A percentile compares a stretch with the other conserved stretches of the same genome.
These are phyloP conservation scores for Lithohypha guttulata DNA, from an alignment of 2,329 filamentous ascomycete genomes.

Conservation along the genomic window DNA sequence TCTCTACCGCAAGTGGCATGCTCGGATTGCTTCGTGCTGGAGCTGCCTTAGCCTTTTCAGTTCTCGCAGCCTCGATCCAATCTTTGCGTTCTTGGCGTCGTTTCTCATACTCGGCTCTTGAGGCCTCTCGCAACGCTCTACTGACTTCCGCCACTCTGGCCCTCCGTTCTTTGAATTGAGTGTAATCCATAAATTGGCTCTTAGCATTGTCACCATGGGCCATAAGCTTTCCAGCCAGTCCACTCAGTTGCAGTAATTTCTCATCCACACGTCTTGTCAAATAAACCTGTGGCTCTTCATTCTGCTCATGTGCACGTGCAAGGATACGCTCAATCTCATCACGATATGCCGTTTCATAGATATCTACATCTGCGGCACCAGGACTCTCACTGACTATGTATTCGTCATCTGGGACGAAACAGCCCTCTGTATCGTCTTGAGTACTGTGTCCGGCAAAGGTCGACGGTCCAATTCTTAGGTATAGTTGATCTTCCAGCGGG, in stretches of 20 bases:
- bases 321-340: constrained; percentile 68
- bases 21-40: constrained; percentile 1
- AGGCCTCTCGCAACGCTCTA: constrained; percentile 21
- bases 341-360: constrained; percentile 81
- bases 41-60: constrained; percentile 11
- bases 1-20: constrained; percentile 3
- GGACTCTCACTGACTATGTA: constrained; percentile 70
- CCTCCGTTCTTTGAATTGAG: constrained; percentile 20
- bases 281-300: constrained; percentile 46
- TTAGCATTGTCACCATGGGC: constrained; percentile 21
- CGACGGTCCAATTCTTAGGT: constrained; percentile 64
- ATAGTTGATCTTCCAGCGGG: constrained; percentile 53
- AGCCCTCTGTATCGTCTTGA: constrained; percentile 30
- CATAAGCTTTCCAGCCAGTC: constrained; percentile 20
- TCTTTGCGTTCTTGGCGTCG: constrained; percentile 23
- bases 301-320: constrained; percentile 27
- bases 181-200: constrained; percentile 20
- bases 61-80: constrained; percentile 24
- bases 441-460: constrained; percentile 36
- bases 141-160: constrained; percentile 22
- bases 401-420: constrained; percentile 20
- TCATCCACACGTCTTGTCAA: constrained; percentile 41
- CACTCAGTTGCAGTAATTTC: constrained; percentile 23
- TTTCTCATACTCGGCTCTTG: constrained; percentile 22
- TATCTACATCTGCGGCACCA: constrained; percentile 69